A percentile compares a stretch with the other conserved stretches of the same genome.
phyloP scores from a whole-genome alignment of 129 eudicot genomes.

The Kitagawia praeruptora region DNA sequence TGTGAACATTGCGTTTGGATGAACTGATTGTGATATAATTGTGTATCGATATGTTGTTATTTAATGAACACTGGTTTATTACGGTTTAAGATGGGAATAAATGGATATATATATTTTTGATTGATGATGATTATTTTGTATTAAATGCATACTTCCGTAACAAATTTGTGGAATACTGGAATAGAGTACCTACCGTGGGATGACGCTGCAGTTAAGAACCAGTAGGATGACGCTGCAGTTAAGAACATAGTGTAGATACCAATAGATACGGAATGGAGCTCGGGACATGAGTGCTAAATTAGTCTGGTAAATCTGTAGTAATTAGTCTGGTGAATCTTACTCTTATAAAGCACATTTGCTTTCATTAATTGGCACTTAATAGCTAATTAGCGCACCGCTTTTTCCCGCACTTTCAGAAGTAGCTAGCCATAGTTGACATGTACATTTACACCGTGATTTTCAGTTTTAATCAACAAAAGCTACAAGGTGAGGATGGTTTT shows the following conservation, averaged over 20 bases:
- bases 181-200: neutral
- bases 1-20: no score
- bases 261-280: neutral
- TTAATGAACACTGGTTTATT: neutral
- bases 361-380: neutral
- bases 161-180: neutral
- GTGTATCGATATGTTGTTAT: neutral
- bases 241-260: neutral
- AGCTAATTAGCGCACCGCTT: neutral
- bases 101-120: neutral
- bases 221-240: no score
- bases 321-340: neutral
- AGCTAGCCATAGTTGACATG: neutral
- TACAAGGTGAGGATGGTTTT: neutral
- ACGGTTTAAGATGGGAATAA: neutral
- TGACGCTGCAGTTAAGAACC: neutral
- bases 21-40: no score
- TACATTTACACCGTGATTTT: neutral
- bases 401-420: neutral
- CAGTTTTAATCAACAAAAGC: neutral
- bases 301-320: neutral
- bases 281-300: neutral
- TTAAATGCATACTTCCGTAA: no score
- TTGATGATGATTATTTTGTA: neutral
- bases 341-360: neutral